Conservation (phyloP, 2,329 filamentous ascomycete species). For the Neospermospora avenae region DNA sequence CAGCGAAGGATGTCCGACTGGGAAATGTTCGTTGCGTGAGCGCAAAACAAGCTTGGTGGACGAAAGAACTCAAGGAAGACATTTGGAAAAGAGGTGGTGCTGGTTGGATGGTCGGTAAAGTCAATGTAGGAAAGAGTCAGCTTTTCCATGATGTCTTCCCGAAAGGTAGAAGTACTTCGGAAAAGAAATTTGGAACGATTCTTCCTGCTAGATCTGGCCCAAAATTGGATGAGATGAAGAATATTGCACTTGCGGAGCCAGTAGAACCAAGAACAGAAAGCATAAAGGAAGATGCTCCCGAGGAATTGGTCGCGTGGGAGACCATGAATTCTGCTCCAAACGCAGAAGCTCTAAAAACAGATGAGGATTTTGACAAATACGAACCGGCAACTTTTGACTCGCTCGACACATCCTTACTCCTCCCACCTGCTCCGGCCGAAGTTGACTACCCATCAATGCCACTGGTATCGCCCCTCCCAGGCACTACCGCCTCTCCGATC, state of each 20-base stretch:
- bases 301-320: not conserved
- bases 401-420: conserved; percentile 45
- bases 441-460: conserved; percentile 80
- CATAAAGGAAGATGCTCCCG: not conserved
- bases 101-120: conserved; percentile 96
- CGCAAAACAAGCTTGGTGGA: conserved; percentile 87
- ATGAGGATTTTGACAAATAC: not conserved
- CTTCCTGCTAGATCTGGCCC: not conserved
- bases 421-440: conserved; percentile 74
- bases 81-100: conserved; percentile 82
- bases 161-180: conserved; percentile 52
- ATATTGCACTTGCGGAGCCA: not conserved
- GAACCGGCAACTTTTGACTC: conserved; percentile 18
- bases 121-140: conserved; percentile 94
- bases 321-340: not conserved
- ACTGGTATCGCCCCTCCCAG: conserved; percentile 79
- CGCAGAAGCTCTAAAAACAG: conserved; percentile 7
- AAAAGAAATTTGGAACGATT: conserved; percentile 5
- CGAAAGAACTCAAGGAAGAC: conserved; percentile 76
- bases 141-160: conserved; percentile 87
- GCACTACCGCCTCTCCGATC: conserved; percentile 93
- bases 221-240: not conserved
- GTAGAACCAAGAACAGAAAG: not conserved
- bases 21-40: conserved; percentile 88
- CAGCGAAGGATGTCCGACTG: conserved; percentile 68